Conservation (phyloP, 1,284 basidiomycete genomes). For the Calocybe gambosa region DNA sequence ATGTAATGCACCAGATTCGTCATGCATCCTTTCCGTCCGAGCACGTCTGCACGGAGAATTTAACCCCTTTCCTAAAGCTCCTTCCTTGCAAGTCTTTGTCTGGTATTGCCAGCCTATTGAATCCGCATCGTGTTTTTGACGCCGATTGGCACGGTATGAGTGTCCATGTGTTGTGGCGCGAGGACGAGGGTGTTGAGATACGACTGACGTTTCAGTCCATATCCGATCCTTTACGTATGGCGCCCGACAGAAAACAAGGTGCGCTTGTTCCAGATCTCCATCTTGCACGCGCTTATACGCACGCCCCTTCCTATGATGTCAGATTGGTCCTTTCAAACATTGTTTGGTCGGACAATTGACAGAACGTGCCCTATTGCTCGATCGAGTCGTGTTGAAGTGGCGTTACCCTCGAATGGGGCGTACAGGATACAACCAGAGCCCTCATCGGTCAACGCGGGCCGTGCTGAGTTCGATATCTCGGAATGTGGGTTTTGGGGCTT, state of each 20-base stretch:
- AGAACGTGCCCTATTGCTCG: constrained; percentile 55
- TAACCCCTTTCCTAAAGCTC: constrained; percentile 93
- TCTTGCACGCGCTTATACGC: constrained; percentile 3
- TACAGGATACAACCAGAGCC: constrained; percentile 50
- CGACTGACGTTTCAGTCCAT: constrained; percentile 79
- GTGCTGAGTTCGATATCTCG: constrained; percentile 45
- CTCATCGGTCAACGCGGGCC: constrained; percentile 22
- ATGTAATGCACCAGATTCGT: constrained; percentile 49
- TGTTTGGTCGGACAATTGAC: constrained; percentile 68
- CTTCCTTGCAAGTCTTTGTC: constrained; percentile 91
- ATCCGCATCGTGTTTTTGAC: constrained; percentile 82
- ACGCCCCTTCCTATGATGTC: neutral
- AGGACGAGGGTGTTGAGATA: constrained; percentile 53
- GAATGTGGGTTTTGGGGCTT: constrained; percentile 31
- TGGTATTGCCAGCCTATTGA: constrained; percentile 81
- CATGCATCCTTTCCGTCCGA: constrained; percentile 79
- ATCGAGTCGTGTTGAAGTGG: constrained; percentile 47
- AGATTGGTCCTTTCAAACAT: constrained; percentile 77
- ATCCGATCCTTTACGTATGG: constrained; percentile 67
- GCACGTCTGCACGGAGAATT: constrained; percentile 92
- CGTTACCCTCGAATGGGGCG: constrained; percentile 34
- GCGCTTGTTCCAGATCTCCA: constrained; percentile 15
- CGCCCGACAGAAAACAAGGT: constrained; percentile 52
- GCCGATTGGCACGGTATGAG: constrained; percentile 87
- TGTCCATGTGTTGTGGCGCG: constrained; percentile 63